Evolutionary conservation across 75 land plant species (phyloP).

Genomic region (Cupressus sempervirens): DNA sequence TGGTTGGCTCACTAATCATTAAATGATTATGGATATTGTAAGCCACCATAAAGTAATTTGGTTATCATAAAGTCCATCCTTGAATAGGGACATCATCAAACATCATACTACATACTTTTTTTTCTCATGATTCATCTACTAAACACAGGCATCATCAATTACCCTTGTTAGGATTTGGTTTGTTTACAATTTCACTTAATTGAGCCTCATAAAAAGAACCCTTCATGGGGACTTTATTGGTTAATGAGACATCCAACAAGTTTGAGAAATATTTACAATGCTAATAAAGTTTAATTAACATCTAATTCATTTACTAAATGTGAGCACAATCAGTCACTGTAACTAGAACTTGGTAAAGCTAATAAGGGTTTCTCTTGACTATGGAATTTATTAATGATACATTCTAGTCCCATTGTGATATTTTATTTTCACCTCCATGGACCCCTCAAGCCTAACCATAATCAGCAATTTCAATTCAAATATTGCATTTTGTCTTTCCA

Average conservation of each 20-base stretch:
- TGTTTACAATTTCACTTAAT: not conserved
- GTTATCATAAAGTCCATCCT: not conserved
- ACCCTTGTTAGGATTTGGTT: not conserved
- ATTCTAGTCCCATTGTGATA: too few relatives aligned
- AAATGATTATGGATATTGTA: not conserved
- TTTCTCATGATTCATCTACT: not conserved
- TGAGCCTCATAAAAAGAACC: not conserved
- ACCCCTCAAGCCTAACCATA: too few relatives aligned
- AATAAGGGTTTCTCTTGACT: too few relatives aligned
- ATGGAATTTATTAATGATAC: too few relatives aligned
- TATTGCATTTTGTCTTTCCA: too few relatives aligned
- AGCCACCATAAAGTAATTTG: not conserved
- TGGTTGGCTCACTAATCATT: not conserved
- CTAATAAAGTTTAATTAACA: too few relatives aligned
- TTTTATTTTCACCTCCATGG: too few relatives aligned
- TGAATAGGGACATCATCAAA: not conserved
- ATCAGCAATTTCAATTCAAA: too few relatives aligned
- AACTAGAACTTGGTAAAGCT: too few relatives aligned
- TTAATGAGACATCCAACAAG: not conserved
- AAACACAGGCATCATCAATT: not conserved
- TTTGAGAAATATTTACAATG: too few relatives aligned
- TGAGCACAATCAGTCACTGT: too few relatives aligned
- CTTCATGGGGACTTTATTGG: not conserved
- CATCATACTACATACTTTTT: not conserved
- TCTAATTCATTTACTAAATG: too few relatives aligned